Evolutionary conservation across 2,329 filamentous ascomycete species (phyloP).

Genomic region (Venturia oleaginea): DNA sequence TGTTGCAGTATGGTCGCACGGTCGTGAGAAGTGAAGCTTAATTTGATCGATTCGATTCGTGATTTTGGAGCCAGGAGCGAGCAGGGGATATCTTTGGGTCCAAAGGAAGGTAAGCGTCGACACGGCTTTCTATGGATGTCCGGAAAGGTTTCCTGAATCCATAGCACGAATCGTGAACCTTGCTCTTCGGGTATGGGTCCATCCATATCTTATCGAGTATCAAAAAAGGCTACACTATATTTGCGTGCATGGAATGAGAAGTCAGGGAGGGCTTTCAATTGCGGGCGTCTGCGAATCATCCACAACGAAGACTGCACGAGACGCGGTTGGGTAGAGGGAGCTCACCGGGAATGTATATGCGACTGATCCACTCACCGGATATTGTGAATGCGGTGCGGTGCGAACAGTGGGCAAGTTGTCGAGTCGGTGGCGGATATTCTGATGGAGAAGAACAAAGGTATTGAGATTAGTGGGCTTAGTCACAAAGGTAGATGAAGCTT

Average conservation of each 20-base stretch:
- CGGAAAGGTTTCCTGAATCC: too few relatives aligned
- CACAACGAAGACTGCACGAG: background rate
- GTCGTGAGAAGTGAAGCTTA: background rate
- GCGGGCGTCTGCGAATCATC: too few relatives aligned
- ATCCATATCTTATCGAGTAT: too few relatives aligned
- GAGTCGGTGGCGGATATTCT: background rate
- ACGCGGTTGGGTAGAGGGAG: background rate
- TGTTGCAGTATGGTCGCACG: background rate
- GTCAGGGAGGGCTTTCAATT: too few relatives aligned
- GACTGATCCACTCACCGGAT: background rate
- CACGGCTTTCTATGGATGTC: background rate
- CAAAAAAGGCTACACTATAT: too few relatives aligned
- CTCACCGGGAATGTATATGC: background rate
- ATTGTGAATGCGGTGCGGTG: background rate
- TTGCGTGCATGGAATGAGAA: too few relatives aligned
- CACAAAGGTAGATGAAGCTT: conserved; percentile 6
- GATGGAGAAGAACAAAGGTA: background rate
- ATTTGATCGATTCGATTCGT: background rate
- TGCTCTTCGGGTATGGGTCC: too few relatives aligned
- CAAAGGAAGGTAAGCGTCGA: background rate
- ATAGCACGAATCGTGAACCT: too few relatives aligned
- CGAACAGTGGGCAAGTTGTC: background rate
- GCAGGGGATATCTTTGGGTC: background rate
- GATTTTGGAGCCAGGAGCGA: background rate
- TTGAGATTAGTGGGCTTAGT: conserved; percentile 2